Evolutionary conservation across 2,329 filamentous ascomycete species (phyloP), one percentile per base, ranked within the genome.

Genomic region (Corinectria fuckeliana): DNA sequence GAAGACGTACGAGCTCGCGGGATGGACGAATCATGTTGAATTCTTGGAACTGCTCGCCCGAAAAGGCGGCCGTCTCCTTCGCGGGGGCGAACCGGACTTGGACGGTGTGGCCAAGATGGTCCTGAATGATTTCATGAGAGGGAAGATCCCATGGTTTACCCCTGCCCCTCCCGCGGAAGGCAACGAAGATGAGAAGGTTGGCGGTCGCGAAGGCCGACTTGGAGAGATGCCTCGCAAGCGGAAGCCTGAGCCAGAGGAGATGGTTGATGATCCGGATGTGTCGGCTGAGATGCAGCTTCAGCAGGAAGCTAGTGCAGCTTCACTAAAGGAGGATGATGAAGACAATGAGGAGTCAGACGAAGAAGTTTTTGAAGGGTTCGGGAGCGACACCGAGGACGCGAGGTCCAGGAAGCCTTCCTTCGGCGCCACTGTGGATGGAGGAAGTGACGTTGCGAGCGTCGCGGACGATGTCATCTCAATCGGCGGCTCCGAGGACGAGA

Each of bases 21-120:
- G 89, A 11, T 96, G 91, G 82, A 85, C 85, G 5, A 86, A 91
- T 68, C 82, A 91, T 14, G 88, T 90, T 13, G 88, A 94, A 61
- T 96, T 99, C 70, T 81, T 99, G 1, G 94, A 97, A 71, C 80
- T 92, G 25, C 81, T 99, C 3, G 94, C 93, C 8, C 84, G 93
- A 57, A 98, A 97, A 76, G 88, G 88, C 58, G 95, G 95, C 14
- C 85, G 93, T 68, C 79, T 99, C 18, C 80, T 98, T 14, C 93
- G 92, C 74, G 94, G 92, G 58, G 95, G 94, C n/a, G 95, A 98
- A 75, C 91, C 94, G 4, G 95, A 99, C 75, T 80, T 97, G 55
- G 94, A 98, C 70, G 93, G 93, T 69, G 93, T 97, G 47, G 95
- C 95, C 1, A 97, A 97, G 77, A 97, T 97, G 88, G 91, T 99